A percentile compares a stretch with the other conserved stretches of the same genome.
Evolutionary conservation across 129 eudicot genomes (phyloP).

Genomic region (Saussurea involucrata): DNA sequence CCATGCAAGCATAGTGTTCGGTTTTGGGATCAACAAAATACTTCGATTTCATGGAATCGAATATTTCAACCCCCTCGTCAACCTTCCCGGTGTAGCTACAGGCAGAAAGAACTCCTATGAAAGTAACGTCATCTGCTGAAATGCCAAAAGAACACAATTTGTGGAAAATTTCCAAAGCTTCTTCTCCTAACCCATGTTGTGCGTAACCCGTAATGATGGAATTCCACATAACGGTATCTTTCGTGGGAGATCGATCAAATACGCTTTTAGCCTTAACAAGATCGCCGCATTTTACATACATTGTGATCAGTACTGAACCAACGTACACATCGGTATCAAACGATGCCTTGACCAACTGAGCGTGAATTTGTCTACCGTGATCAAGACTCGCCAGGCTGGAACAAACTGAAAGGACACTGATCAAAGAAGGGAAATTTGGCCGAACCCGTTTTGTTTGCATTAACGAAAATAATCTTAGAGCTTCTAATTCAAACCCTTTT

Average conservation of each 20-base stretch:
- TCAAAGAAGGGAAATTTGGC: conserved; percentile 60
- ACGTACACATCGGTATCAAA: conserved; percentile 59
- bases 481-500: conserved; percentile 70
- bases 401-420: conserved; percentile 69
- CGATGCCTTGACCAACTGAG: conserved; percentile 47
- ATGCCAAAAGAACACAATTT: conserved; percentile 48
- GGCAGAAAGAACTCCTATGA: conserved; percentile 73
- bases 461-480: conserved; percentile 44
- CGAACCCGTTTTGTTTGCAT: conserved; percentile 51
- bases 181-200: conserved; percentile 78
- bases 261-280: conserved; percentile 53
- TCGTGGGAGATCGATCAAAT: conserved; percentile 52
- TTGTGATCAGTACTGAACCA: conserved; percentile 59
- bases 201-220: conserved; percentile 77
- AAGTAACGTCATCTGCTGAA: conserved; percentile 52
- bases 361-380: conserved; percentile 71
- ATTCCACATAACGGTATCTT: conserved; percentile 81
- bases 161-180: conserved; percentile 48
- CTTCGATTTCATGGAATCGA: conserved; percentile 62
- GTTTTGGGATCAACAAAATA: conserved; percentile 50
- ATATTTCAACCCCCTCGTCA: conserved; percentile 59
- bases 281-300: conserved; percentile 78
- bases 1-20: conserved; percentile 79
- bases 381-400: conserved; percentile 72
- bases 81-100: conserved; percentile 76